Evolutionary conservation across 2,329 filamentous ascomycete species (phyloP), one percentile per base, ranked within the genome.

Genomic region (Penicillium fuscoglaucum): DNA sequence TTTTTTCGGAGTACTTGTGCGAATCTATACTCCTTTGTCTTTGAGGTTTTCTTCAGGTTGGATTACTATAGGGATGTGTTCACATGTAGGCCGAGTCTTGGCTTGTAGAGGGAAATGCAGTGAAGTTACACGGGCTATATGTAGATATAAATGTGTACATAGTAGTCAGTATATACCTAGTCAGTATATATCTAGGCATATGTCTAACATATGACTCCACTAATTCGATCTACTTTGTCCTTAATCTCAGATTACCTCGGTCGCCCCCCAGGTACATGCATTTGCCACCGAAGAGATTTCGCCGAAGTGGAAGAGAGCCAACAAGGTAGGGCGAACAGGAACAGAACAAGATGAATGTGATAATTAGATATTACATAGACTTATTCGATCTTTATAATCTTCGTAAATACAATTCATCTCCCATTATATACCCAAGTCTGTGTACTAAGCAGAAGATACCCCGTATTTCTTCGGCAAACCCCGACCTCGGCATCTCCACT

Each of bases 401-500:
- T 15, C 8, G 6, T 26, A 26, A 47, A 15, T 21, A 24, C 19
- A 17, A 17, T n/a, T 7, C n/a, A 33, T 26, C 21, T 7, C 17
- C 35, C 17, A 6, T 28, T 28, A 44, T 28, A 28, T 28, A 26
- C 2, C 15, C 21, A 24, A 9, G 17, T 40, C 15, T 17, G 33
- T 19, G 6, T 28, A 39, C 26, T 43, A 21, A 39, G 10, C 26
- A 46, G 17, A 5, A 3, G 6, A 6, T 40, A 48, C 52, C 44
- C 45, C 45, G 53, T 55, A 44, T 55, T 48, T 44, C 15, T 19
- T 59, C 64, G 64, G 64, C 50, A 55, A 66, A 46, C 64, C 56
- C 65, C 65, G 65, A 67, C 61, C 65, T 67, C 65, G 65, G 65
- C 58, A 63, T 66, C 65, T 67, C 62, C 65, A 62, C 62, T 61